Percentiles rank a stretch among this genome's conserved stretches.
These are phyloP conservation scores for Peribolospora baueri DNA, from an alignment of 768 basidiomycete genomes.

Conservation along the genomic window DNA sequence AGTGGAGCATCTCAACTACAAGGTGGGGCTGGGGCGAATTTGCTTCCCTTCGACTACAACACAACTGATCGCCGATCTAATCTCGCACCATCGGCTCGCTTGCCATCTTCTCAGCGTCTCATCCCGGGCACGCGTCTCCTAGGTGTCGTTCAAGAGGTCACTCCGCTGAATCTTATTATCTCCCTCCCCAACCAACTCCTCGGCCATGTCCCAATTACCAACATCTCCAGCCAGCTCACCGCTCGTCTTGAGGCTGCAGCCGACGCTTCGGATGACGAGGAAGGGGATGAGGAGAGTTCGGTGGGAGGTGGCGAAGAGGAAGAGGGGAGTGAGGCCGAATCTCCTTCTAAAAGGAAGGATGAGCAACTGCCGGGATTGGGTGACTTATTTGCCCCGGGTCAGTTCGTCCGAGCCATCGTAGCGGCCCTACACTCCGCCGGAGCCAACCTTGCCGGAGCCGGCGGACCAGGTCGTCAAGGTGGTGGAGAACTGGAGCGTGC, in stretches of 20 bases:
- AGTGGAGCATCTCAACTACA: conserved; percentile 82
- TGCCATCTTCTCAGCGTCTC: conserved; percentile 33
- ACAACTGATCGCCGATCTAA: not conserved
- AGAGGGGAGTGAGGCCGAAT: conserved; percentile 2
- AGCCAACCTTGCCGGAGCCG: conserved; percentile 30
- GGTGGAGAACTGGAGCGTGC: conserved; percentile 39
- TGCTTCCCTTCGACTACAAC: not conserved
- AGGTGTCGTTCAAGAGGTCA: conserved; percentile 60
- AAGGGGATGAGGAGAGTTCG: conserved; percentile 15
- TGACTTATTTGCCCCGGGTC: conserved; percentile 56
- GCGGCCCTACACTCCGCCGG: conserved; percentile 43
- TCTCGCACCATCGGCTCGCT: not conserved
- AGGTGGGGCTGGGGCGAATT: conserved; percentile 26
- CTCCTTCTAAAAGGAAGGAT: not conserved
- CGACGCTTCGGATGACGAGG: conserved; percentile 16
- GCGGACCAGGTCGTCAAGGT: conserved; percentile 30
- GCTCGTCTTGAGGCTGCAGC: conserved; percentile 38
- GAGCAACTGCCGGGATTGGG: conserved; percentile 36
- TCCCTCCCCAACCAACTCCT: conserved; percentile 90
- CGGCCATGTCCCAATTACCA: conserved; percentile 81
- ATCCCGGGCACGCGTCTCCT: conserved; percentile 63
- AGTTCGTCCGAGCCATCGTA: conserved; percentile 61
- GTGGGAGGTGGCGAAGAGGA: conserved; percentile 15
- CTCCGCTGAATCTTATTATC: conserved; percentile 68
- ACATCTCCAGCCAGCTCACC: conserved; percentile 61